Conservation (phyloP, 192 early-diverging fungal genomes). For the Geosiphon pyriformis region DNA sequence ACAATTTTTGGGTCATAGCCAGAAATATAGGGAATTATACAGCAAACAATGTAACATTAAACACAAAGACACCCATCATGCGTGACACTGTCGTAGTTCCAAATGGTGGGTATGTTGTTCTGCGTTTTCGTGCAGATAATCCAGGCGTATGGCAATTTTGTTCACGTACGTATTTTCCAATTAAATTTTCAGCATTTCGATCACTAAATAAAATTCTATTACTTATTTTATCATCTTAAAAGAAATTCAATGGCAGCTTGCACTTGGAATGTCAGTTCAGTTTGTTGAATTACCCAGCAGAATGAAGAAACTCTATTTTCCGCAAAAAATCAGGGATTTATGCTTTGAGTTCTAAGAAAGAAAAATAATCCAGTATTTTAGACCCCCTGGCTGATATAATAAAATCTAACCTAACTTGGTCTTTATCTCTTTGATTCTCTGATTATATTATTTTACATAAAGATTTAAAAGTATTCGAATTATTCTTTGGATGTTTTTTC, state of each 20-base stretch:
- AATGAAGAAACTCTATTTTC: neutral
- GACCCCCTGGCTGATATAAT: too few species aligned
- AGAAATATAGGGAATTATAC: constrained; percentile 31
- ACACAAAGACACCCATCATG: constrained; percentile 53
- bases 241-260: constrained; percentile 38
- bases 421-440: too few species aligned
- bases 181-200: neutral
- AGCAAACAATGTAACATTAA: constrained; percentile 31
- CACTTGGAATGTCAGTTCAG: constrained; percentile 39
- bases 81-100: constrained; percentile 77
- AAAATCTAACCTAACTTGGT: too few species aligned
- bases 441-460: too few species aligned
- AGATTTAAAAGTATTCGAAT: too few species aligned
- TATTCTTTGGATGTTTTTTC: too few species aligned
- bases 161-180: constrained; percentile 30
- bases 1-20: constrained; percentile 37
- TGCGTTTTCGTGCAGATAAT: constrained; percentile 22
- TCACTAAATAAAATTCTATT: neutral
- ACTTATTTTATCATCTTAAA: neutral
- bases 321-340: neutral
- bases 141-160: constrained; percentile 28
- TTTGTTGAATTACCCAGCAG: constrained; percentile 25
- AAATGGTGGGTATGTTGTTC: constrained; percentile 5
- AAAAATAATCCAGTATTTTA: too few species aligned
- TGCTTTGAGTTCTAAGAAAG: too few species aligned